phyloP scores from a whole-genome alignment of 73 alveolate genomes.

The Symbiodinium pilosum region DNA sequence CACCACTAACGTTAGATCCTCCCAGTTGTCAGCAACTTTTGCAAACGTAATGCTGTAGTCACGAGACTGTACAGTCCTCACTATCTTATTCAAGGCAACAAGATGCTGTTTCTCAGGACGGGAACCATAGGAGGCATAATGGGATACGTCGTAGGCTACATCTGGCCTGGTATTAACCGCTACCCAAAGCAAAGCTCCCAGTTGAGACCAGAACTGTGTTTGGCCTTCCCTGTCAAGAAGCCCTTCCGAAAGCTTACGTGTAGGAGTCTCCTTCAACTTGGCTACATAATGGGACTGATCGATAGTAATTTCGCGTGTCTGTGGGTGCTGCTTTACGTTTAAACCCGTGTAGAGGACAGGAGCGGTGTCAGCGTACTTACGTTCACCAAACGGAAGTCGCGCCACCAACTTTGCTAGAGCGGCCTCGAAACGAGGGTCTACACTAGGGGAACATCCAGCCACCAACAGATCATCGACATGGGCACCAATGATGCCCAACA shows the following conservation, averaged over 20 bases:
- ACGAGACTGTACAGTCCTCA: neutral
- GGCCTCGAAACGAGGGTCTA: neutral
- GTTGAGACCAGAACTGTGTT: neutral
- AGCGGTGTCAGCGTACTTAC: neutral
- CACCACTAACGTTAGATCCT: neutral
- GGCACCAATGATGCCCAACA: neutral
- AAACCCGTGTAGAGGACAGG: neutral
- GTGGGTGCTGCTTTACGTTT: neutral
- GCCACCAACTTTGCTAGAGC: neutral
- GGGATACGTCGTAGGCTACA: neutral
- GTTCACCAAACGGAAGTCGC: neutral
- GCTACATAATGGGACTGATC: neutral
- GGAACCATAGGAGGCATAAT: neutral
- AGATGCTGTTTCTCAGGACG: neutral
- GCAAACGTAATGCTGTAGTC: neutral
- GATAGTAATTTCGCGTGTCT: neutral
- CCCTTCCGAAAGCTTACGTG: neutral
- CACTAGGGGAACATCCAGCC: neutral
- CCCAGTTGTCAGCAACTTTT: neutral
- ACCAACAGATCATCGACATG: neutral
- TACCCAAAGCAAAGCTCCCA: neutral
- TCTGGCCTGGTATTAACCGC: neutral
- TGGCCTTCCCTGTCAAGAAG: neutral
- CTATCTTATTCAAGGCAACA: neutral
- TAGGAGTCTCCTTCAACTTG: neutral